Percentiles rank a stretch among this genome's conserved stretches.
Conservation (phyloP, 1,139 yeast genomes). For the Candida labiduridarum region DNA sequence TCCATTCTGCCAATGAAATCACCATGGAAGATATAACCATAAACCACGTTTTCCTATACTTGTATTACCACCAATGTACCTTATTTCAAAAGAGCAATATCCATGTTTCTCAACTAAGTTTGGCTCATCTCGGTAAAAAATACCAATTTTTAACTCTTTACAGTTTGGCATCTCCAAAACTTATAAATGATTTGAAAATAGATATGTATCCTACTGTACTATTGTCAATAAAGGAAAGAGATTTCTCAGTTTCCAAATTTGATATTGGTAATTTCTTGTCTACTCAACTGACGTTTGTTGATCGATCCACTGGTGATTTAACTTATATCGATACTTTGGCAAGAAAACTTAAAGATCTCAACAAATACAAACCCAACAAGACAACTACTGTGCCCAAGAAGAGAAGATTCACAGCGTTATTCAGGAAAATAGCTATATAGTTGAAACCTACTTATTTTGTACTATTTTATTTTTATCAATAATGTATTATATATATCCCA, state of each 20-base stretch:
- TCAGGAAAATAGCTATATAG: slow-evolving; percentile 5
- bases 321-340: slow-evolving; percentile 15
- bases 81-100: slow-evolving; percentile 8
- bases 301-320: slow-evolving; percentile 15
- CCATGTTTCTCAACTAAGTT: slow-evolving; percentile 14
- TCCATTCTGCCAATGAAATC: slow-evolving; percentile 7
- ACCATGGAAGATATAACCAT: slow-evolving; percentile 12
- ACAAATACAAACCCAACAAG: background rate
- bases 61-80: slow-evolving; percentile 16
- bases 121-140: slow-evolving; percentile 18
- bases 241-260: slow-evolving; percentile 4
- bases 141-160: slow-evolving; percentile 8
- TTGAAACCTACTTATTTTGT: background rate
- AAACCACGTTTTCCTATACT: slow-evolving; percentile 16
- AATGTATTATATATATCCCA: background rate
- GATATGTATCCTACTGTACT: slow-evolving; percentile 12
- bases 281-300: slow-evolving; percentile 8
- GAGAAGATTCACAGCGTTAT: slow-evolving; percentile 2
- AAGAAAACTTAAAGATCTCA: slow-evolving; percentile 10
- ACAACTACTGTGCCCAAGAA: background rate
- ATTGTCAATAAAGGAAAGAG: slow-evolving; percentile 7
- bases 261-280: slow-evolving; percentile 12
- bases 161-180: slow-evolving; percentile 5
- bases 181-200: slow-evolving; percentile 13
- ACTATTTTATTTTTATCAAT: background rate